Evolutionary conservation across 306 rosid genomes (phyloP).

Genomic region (Acacia melanoxylon): DNA sequence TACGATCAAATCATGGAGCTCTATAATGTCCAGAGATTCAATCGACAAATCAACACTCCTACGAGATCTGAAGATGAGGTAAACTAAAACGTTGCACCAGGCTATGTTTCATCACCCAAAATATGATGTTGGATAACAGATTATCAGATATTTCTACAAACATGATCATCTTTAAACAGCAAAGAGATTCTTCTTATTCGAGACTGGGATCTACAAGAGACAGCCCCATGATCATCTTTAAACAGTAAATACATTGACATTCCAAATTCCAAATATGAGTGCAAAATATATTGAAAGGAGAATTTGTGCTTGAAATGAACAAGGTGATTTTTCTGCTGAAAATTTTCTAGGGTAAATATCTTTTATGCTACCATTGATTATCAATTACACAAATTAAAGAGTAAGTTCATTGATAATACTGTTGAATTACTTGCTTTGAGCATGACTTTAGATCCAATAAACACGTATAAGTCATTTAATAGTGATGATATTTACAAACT

Average conservation of each 20-base stretch:
- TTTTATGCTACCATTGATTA: too few species aligned
- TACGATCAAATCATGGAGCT: conserved; percentile 91
- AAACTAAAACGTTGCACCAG: conserved; percentile 9
- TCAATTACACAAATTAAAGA: too few species aligned
- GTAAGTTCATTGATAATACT: too few species aligned
- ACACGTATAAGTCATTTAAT: too few species aligned
- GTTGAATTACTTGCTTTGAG: too few species aligned
- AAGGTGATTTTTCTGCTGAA: too few species aligned
- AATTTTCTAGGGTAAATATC: too few species aligned
- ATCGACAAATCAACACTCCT: conserved; percentile 80
- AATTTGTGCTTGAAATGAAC: too few species aligned
- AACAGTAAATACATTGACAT: background rate
- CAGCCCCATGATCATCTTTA: conserved; percentile 54
- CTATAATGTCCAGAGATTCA: conserved; percentile 91
- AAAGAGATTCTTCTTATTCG: conserved; percentile 70
- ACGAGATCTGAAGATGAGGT: conserved; percentile 88
- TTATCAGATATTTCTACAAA: background rate
- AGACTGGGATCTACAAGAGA: conserved; percentile 56
- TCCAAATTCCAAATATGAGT: too few species aligned
- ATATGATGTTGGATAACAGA: background rate
- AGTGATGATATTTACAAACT: too few species aligned
- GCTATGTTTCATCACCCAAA: background rate
- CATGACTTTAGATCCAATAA: too few species aligned
- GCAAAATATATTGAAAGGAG: too few species aligned
- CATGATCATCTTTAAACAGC: conserved; percentile 39